Evolutionary conservation across 768 basidiomycete species (phyloP).

Genomic region (Suillus weaverae): DNA sequence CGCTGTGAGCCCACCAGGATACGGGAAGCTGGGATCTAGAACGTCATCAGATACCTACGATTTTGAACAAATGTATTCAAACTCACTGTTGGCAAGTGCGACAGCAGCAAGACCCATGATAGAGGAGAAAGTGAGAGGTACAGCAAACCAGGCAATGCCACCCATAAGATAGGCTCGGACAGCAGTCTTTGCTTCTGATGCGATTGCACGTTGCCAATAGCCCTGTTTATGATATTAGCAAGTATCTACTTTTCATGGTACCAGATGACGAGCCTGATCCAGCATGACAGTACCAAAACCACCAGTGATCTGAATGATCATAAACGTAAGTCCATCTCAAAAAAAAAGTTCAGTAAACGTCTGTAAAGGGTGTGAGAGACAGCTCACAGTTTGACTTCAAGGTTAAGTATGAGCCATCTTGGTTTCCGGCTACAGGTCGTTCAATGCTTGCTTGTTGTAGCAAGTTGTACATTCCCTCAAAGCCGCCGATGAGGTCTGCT

Average conservation of each 20-base stretch:
- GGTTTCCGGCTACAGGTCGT: conserved; percentile 36
- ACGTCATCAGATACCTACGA: not conserved
- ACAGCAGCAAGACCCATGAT: conserved; percentile 36
- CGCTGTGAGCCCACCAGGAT: conserved; percentile 22
- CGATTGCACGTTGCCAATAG: conserved; percentile 41
- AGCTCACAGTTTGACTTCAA: conserved; percentile 31
- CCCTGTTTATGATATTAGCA: conserved; percentile 15
- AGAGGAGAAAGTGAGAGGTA: conserved; percentile 40
- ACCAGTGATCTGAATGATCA: conserved; percentile 20
- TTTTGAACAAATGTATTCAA: not conserved
- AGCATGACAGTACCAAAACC: conserved; percentile 22
- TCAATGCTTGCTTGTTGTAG: conserved; percentile 27
- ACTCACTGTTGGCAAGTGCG: conserved; percentile 22
- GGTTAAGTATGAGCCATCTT: conserved; percentile 38
- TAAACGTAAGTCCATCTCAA: conserved; percentile 16
- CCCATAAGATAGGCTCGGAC: conserved; percentile 40
- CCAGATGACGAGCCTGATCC: conserved; percentile 12
- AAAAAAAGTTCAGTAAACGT: not conserved
- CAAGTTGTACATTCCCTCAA: conserved; percentile 36
- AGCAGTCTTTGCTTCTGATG: conserved; percentile 36
- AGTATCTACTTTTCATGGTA: not conserved
- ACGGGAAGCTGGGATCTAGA: conserved; percentile 44
- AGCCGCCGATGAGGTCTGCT: conserved; percentile 39
- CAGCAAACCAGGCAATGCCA: conserved; percentile 41
- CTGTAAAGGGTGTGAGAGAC: not conserved